Base-by-base conservation (phyloP, 169 alveolate species). In the Pseudocohnilembus persalinus region DNA sequence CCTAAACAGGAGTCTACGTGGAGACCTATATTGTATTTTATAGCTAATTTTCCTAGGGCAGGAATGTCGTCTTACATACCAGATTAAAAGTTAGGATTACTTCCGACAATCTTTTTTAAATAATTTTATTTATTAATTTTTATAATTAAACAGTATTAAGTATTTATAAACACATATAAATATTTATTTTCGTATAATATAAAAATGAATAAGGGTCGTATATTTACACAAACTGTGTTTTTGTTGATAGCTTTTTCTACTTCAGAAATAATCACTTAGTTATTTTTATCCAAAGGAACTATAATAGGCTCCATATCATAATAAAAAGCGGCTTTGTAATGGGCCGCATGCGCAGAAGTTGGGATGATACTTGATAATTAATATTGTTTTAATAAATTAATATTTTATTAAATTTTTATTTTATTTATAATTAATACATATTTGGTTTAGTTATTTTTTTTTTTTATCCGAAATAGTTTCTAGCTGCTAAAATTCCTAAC, bases 1-100 rank as follows among this genome's bases (percentile, higher is more conserved):
- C 98, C 98, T 49, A 96, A 83, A 76, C 98, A 96, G 65, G 92
- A 91, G 83, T 96, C 98, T 27, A 94, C 94, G 80, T 96, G 98
- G 29, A 92, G 88, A 6, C 95, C 95, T 11, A 93, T 85, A 31
- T 88, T 88, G 49, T 88, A 77, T 76, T 82, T 83, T 49, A 76
- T 27, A 0, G 97, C 97, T 0, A 95, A 31, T 29, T 85, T 65
- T 26, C 94, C 94, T 72, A 96, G 73, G 34, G 84, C 81, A 78
- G 91, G 94, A 49, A 94, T 83, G 76, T 88, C 91, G 83, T 95
- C 97, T 32, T 76, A 49, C 0, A 84, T 77, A 75, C 97, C 96
- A 88, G 89, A 90, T 49, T 97, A 93, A 77, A 80, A 96, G 65
- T 89, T 91, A 1, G 97, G 97, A 31, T 88, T 91, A 72, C 95